Base-by-base conservation (phyloP, 2,329 filamentous ascomycete genomes). In the Cladosporium oxysporum region DNA sequence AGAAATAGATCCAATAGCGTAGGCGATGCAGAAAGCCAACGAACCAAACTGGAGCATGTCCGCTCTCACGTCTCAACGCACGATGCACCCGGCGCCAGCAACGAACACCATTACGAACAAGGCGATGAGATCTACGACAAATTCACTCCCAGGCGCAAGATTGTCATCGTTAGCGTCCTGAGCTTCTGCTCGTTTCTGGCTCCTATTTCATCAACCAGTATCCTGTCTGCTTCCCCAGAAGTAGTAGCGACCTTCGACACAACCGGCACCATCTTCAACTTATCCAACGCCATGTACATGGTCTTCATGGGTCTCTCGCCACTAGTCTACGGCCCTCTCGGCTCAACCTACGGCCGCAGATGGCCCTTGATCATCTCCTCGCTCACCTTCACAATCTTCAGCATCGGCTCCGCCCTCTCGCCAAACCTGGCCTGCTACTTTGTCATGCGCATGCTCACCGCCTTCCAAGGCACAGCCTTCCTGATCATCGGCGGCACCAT, bases 171-270 rank as follows among this genome's bases (percentile, higher is more conserved):
- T 18, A 80, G 82, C 11, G 83, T 93, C 6, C 79, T 93, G 62
- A 89, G 90, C 0, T 91, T 89, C 74, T 92, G 90, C 78, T 87
- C 89, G 29, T 92, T 94, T 69, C 81, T 94, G 53, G 88, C 91
- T 0, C 91, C 91, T 0, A 85, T 92, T 28, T 90, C 88, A 2
- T 91, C 88, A 47, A 93, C 91, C 0, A 88, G 89, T 1, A 87
- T 93, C 10, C 78, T 94, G 14, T 84, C 90, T 1, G 91, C 90
- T 2, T 86, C 90, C 1, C 90, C 91, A 1, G 91, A 94, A 76
- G 88, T 94, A 5, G 65, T 68, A 26, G 76, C 74, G 3, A 87
- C 86, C 8, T 92, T 86, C 74, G 69, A 81, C 47, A 91, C 89
- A 0, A 90, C 85, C 0, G 89, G 88, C 5, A 85, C 85, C 11